Percentiles rank a stretch among this genome's conserved stretches.
These are phyloP conservation scores for Tilletia indica DNA, from an alignment of 1,284 basidiomycete genomes.

Conservation along the genomic window DNA sequence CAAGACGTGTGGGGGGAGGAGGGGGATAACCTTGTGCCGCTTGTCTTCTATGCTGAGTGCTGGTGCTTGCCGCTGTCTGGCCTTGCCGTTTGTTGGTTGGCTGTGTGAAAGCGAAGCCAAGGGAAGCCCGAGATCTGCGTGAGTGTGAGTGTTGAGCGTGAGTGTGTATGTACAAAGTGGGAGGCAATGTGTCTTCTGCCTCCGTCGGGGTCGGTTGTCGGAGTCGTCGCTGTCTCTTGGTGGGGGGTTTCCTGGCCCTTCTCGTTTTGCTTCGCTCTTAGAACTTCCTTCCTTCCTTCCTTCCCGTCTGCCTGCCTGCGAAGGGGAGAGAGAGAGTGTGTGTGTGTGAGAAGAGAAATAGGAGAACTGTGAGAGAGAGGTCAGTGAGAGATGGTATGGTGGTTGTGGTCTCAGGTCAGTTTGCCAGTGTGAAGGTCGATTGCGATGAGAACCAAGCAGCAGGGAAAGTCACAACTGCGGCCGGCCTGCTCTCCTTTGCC, in stretches of 20 bases:
- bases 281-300: background rate
- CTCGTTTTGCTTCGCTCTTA: background rate
- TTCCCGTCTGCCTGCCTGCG: slow-evolving; percentile 10
- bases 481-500: too few relatives aligned
- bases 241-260: too few relatives aligned
- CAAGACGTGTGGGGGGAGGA: too few relatives aligned
- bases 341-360: background rate
- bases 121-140: background rate
- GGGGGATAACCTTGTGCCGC: too few relatives aligned
- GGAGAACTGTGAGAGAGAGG: background rate
- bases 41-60: background rate
- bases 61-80: background rate
- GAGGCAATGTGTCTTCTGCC: too few relatives aligned
- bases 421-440: too few relatives aligned
- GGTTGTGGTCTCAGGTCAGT: background rate
- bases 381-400: background rate
- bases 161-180: background rate
- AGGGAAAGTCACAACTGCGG: too few relatives aligned
- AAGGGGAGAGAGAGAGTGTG: slow-evolving; percentile 14
- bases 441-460: too few relatives aligned
- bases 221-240: too few relatives aligned
- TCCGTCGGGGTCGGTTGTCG: too few relatives aligned
- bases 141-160: background rate
- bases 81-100: too few relatives aligned
- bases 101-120: too few relatives aligned